Evolutionary conservation across 2,329 filamentous ascomycete genomes (phyloP).

Genomic region (Alternaria sp.): DNA sequence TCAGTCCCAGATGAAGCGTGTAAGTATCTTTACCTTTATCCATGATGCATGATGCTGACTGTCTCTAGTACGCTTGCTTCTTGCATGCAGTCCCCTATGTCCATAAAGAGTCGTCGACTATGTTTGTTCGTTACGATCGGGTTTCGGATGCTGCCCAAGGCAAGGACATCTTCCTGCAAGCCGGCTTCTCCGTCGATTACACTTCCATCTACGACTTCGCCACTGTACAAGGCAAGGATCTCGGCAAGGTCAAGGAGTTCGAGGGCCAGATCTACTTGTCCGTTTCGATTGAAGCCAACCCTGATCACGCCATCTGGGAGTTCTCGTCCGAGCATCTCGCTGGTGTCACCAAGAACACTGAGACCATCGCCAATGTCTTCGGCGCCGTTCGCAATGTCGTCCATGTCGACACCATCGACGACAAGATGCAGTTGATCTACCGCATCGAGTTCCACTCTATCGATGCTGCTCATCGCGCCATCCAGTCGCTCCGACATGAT

Average conservation of each 20-base stretch:
- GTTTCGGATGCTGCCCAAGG: constrained; percentile 47
- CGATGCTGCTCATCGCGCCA: constrained; percentile 39
- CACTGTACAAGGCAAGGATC: constrained; percentile 39
- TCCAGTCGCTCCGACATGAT: constrained; percentile 28
- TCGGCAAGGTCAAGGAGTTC: constrained; percentile 34
- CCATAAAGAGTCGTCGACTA: not conserved
- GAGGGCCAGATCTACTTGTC: constrained; percentile 46
- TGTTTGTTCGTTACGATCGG: constrained; percentile 48
- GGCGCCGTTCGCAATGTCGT: constrained; percentile 31
- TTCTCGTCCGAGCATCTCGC: constrained; percentile 29
- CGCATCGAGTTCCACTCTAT: constrained; percentile 47
- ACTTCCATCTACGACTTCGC: constrained; percentile 38
- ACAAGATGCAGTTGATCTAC: constrained; percentile 31
- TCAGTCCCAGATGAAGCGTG: constrained; percentile 43
- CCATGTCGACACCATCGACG: constrained; percentile 30
- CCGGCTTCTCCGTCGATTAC: constrained; percentile 33
- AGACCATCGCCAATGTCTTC: constrained; percentile 27
- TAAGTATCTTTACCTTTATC: constrained; percentile 23
- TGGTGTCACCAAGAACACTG: constrained; percentile 24
- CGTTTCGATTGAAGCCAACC: constrained; percentile 29
- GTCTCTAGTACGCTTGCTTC: constrained; percentile 40
- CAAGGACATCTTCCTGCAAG: constrained; percentile 33
- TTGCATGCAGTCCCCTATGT: constrained; percentile 35
- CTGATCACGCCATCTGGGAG: constrained; percentile 20
- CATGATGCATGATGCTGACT: constrained; percentile 27